A percentile compares a stretch with the other conserved stretches of the same genome.
Conservation (phyloP, 1,284 basidiomycete genomes). For the Porodaedalea pini region DNA sequence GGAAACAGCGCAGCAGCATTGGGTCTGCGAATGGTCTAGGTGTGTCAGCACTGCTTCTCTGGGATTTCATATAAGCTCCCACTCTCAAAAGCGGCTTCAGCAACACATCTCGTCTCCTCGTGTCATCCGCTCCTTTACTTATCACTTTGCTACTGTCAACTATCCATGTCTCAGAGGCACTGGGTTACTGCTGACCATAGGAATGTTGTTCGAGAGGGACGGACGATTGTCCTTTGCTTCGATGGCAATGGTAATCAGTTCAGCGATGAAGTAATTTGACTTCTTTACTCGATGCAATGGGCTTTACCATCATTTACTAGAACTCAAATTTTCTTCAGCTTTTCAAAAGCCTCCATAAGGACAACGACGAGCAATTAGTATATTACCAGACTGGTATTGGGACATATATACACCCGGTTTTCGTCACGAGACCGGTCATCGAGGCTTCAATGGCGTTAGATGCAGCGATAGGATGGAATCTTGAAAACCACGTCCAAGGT, state of each 20-base stretch:
- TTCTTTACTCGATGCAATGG: constrained; percentile 28
- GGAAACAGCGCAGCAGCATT: no score
- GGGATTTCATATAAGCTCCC: no score
- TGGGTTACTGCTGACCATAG: no score
- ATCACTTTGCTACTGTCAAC: no score
- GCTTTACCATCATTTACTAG: constrained; percentile 25
- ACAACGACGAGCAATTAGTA: constrained; percentile 36
- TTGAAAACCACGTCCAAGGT: constrained; percentile 24
- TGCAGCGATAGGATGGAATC: constrained; percentile 24
- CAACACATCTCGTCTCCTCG: no score
- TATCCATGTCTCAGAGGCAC: no score
- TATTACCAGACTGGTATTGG: constrained; percentile 36
- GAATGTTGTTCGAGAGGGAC: no score
- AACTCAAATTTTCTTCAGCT: constrained; percentile 43
- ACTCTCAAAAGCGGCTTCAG: no score
- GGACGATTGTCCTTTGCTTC: constrained; percentile 51
- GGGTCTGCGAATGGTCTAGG: no score
- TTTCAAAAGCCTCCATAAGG: constrained; percentile 38
- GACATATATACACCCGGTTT: constrained; percentile 6
- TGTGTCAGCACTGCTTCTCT: no score
- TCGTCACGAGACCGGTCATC: constrained; percentile 31
- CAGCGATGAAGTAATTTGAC: neutral
- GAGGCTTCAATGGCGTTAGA: constrained; percentile 28
- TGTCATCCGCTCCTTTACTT: no score
- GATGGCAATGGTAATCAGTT: constrained; percentile 33